phyloP scores from a whole-genome alignment of 1,284 basidiomycete species.

The Puccinia novopanici region DNA sequence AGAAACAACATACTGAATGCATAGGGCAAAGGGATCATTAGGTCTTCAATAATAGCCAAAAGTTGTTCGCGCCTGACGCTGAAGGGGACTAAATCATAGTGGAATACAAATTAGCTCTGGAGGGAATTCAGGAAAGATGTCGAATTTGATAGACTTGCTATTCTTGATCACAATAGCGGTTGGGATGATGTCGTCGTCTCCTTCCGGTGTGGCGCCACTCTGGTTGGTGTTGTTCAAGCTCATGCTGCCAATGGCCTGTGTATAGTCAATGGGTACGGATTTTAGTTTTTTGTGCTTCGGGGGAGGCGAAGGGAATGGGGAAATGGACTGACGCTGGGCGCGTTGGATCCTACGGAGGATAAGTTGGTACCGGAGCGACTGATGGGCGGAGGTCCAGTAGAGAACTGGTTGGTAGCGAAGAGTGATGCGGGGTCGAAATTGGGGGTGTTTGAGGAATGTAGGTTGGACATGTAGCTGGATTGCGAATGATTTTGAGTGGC shows the following conservation, averaged over 20 bases:
- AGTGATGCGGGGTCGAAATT: conserved; percentile 10
- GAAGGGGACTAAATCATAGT: conserved; percentile 50
- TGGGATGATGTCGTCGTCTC: conserved; percentile 92
- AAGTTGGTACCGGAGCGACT: conserved; percentile 19
- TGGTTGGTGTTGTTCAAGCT: conserved; percentile 21
- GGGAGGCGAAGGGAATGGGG: background rate
- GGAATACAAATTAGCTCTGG: conserved; percentile 61
- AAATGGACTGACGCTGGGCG: conserved; percentile 20
- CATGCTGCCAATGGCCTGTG: background rate
- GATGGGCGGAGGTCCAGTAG: conserved; percentile 19
- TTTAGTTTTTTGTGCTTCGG: too few species aligned
- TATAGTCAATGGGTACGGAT: background rate
- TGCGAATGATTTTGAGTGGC: background rate
- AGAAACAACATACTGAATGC: conserved; percentile 75
- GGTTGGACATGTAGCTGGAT: conserved; percentile 17
- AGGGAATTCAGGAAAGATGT: conserved; percentile 81
- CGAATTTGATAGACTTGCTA: too few species aligned
- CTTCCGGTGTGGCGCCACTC: conserved; percentile 53
- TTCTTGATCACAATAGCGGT: conserved; percentile 98
- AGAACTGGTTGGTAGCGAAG: conserved; percentile 12
- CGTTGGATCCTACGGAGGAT: conserved; percentile 10
- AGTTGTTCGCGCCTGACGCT: conserved; percentile 41
- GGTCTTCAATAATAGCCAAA: conserved; percentile 65
- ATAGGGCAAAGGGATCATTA: conserved; percentile 95
- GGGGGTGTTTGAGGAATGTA: background rate